Percentiles rank a stretch among this genome's conserved stretches.
Conservation (phyloP, 768 basidiomycete genomes). For the Piloderma croceum region DNA sequence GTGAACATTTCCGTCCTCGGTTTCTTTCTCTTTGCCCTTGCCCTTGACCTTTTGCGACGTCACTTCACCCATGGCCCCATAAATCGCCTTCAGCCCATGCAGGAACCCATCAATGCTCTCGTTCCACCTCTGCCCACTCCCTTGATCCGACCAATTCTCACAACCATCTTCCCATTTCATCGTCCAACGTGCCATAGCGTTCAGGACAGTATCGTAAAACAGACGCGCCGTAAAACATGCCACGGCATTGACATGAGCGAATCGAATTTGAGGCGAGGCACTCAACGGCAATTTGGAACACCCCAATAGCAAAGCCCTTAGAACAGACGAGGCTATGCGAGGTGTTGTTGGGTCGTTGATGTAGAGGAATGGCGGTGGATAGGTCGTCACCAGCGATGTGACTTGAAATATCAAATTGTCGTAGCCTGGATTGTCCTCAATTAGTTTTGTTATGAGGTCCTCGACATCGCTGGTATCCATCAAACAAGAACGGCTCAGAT, state of each 20-base stretch:
- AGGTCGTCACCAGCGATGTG: conserved; percentile 25
- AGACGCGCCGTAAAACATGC: conserved; percentile 58
- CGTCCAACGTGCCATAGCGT: conserved; percentile 51
- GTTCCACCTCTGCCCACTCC: conserved; percentile 45
- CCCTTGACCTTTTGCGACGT: conserved; percentile 8
- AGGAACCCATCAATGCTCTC: conserved; percentile 64
- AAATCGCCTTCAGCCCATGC: conserved; percentile 51
- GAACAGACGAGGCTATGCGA: conserved; percentile 39
- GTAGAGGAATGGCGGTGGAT: conserved; percentile 63
- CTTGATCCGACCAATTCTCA: conserved; percentile 45
- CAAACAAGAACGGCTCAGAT: too few species aligned
- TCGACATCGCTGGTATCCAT: too few species aligned
- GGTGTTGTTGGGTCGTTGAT: conserved; percentile 53
- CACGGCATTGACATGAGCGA: conserved; percentile 48
- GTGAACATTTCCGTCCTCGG: conserved; percentile 12
- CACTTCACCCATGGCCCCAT: conserved; percentile 13
- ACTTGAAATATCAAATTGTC: conserved; percentile 19
- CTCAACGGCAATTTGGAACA: conserved; percentile 13
- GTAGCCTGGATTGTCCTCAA: conserved; percentile 20
- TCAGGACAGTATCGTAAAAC: conserved; percentile 62
- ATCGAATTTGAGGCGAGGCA: conserved; percentile 26
- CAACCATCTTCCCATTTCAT: conserved; percentile 59
- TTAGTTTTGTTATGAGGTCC: background rate
- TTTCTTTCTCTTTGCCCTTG: conserved; percentile 29
- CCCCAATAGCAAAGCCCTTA: conserved; percentile 32